Percentiles rank a stretch among this genome's conserved stretches.
Conservation (phyloP, 2,329 filamentous ascomycete species). For the Alternaria viburni region DNA sequence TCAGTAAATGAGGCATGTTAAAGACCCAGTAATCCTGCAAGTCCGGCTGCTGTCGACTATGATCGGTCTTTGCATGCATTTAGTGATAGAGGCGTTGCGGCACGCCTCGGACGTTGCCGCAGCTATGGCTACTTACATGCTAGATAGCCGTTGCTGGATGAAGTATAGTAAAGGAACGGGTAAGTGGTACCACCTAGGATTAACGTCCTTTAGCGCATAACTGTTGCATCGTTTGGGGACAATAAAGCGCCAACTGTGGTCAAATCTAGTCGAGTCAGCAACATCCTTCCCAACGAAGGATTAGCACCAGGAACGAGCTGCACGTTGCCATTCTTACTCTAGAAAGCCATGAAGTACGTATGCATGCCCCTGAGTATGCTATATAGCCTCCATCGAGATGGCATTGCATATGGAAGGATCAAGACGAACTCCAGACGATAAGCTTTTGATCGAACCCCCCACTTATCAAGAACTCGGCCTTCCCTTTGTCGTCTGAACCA, state of each 20-base stretch:
- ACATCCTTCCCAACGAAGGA: neutral
- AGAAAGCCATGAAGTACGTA: neutral
- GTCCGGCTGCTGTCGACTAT: neutral
- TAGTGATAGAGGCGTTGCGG: neutral
- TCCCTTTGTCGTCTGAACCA: constrained; percentile 11
- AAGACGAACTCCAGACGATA: constrained; percentile 58
- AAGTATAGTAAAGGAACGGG: neutral
- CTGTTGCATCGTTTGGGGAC: neutral
- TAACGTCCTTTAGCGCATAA: no score
- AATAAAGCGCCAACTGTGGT: neutral
- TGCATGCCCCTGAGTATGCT: neutral
- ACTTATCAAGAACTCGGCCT: constrained; percentile 64
- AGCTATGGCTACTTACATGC: neutral
- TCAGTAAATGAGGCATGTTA: neutral
- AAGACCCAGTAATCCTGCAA: neutral
- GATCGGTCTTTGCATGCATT: neutral
- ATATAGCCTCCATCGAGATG: neutral
- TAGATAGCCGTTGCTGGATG: neutral
- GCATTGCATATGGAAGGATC: neutral
- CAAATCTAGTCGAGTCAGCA: neutral
- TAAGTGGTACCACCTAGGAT: neutral
- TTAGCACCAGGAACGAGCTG: neutral
- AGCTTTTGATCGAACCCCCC: constrained; percentile 69
- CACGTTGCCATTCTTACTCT: neutral
- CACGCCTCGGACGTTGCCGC: neutral